Evolutionary conservation across 2,329 filamentous ascomycete species (phyloP).

Genomic region (Byssoonygena ceratinophila): DNA sequence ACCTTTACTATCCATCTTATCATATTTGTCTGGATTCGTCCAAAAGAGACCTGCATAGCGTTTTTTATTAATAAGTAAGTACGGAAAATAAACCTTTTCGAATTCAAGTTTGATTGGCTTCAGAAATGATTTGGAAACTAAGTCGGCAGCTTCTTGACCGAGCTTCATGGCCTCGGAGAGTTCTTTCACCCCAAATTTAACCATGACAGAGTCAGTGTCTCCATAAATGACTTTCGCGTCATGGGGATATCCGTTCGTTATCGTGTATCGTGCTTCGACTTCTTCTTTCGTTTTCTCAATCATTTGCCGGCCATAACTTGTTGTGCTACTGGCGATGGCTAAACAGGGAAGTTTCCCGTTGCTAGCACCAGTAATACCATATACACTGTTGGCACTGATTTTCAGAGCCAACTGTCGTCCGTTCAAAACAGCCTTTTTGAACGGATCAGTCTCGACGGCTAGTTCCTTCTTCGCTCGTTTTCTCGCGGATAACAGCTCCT

Average conservation of each 20-base stretch:
- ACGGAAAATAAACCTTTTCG: slow-evolving; percentile 97
- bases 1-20: slow-evolving; percentile 99
- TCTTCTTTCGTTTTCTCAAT: slow-evolving; percentile 97
- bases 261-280: slow-evolving; percentile 78
- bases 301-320: slow-evolving; percentile 95
- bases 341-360: slow-evolving; percentile 92
- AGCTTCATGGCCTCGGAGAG: slow-evolving; percentile 84
- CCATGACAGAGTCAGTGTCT: slow-evolving; percentile 99
- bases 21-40: slow-evolving; percentile 87
- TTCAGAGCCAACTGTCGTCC: slow-evolving; percentile 94
- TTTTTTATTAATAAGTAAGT: slow-evolving; percentile 99
- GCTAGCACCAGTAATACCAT: slow-evolving; percentile 91
- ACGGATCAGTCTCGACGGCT: slow-evolving; percentile 78
- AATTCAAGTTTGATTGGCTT: slow-evolving; percentile 99
- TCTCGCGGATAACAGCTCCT: slow-evolving; percentile 81
- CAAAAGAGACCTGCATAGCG: slow-evolving; percentile 96
- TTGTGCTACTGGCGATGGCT: slow-evolving; percentile 91
- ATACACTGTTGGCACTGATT: slow-evolving; percentile 94
- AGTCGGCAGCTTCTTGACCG: slow-evolving; percentile 82
- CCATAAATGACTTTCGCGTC: slow-evolving; percentile 97
- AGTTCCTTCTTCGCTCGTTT: slow-evolving; percentile 91
- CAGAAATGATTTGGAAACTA: slow-evolving; percentile 81
- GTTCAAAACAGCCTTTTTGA: slow-evolving; percentile 96
- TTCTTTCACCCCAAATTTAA: slow-evolving; percentile 89
- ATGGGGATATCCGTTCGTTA: slow-evolving; percentile 87